phyloP scores from a whole-genome alignment of 2,329 filamentous ascomycete genomes.

The Trichophyton mentagrophytes region DNA sequence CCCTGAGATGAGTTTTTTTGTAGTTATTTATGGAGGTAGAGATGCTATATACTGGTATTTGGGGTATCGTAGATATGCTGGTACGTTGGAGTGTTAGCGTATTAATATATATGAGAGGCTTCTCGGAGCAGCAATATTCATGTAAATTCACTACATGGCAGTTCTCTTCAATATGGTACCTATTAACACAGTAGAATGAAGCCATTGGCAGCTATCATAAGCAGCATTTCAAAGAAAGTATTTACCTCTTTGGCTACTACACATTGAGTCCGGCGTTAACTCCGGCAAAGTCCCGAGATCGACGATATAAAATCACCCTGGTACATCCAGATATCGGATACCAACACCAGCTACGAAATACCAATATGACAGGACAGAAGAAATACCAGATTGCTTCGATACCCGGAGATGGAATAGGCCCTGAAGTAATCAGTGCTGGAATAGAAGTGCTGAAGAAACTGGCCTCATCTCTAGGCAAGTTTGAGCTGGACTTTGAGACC shows the following conservation, averaged over 20 bases:
- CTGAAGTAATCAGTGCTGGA: slow-evolving; percentile 53
- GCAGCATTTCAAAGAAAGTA: too few species aligned
- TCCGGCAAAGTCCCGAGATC: neutral
- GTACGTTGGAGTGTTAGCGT: too few species aligned
- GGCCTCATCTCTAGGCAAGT: slow-evolving; percentile 32
- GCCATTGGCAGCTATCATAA: too few species aligned
- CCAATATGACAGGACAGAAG: neutral
- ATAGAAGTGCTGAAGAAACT: slow-evolving; percentile 41
- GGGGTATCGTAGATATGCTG: too few species aligned
- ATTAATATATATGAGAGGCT: too few species aligned
- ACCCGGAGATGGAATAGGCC: slow-evolving; percentile 57
- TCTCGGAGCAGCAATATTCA: too few species aligned
- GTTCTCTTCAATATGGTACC: too few species aligned
- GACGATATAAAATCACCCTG: neutral
- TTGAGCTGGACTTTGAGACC: slow-evolving; percentile 39
- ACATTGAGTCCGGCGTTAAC: neutral
- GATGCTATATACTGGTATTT: too few species aligned
- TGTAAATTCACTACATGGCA: too few species aligned
- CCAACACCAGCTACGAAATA: neutral
- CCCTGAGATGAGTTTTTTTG: neutral
- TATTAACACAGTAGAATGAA: too few species aligned
- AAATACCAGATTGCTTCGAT: slow-evolving; percentile 48
- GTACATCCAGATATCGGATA: neutral
- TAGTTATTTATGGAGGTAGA: too few species aligned
- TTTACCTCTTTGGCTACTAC: too few species aligned